Base-by-base conservation (phyloP, 306 rosid species). In the Quercus ilex region DNA sequence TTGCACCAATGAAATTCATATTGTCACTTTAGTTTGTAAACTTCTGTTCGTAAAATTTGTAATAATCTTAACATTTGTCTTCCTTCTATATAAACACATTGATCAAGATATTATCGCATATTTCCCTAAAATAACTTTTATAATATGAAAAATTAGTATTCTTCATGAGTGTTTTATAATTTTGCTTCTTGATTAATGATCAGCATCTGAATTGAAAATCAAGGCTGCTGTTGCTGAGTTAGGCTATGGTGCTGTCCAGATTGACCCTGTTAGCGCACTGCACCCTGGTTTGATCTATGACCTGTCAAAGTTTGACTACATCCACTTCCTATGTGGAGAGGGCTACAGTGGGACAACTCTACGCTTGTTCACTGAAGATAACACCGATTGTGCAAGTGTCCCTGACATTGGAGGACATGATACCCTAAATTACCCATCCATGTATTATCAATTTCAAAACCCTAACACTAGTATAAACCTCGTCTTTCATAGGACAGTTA, bases 351-450 rank as follows among this genome's bases (percentile, higher is more conserved):
- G 70, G 83, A 79, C 90, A 13, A 53, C 1, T 78, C 70, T 91
- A n/a, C 86, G 88, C n/a, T 9, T 46, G 13, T 46, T 46, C 13
- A 46, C 17, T 12, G 17, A 46, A 9, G 53, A 46, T 10, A 46
- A 46, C 14, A 46, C 74, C 55, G 8, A 78, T 90, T 28, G 21
- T 79, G 0, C 17, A 46, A 46, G 53, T 46, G 15, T 46, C 17
- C 53, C 53, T 12, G 1, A 10, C 53, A 9, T 46, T 46, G 53
- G 53, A 46, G 53, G 53, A 46, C 53, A 46, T 2, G 98, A 92
- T 71, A 96, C 94, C 60, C 80, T 94, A 80, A 92, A 91, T 88
- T 94, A 91, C 87, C 97, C 97, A 25, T 75, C 88, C 74, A 87
- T 94, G 96, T 89, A 82, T 78, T 2, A 74, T 25, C 85, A 80